Conservation (phyloP, 352 stramenopile species). For the Globisporangium viniferum region DNA sequence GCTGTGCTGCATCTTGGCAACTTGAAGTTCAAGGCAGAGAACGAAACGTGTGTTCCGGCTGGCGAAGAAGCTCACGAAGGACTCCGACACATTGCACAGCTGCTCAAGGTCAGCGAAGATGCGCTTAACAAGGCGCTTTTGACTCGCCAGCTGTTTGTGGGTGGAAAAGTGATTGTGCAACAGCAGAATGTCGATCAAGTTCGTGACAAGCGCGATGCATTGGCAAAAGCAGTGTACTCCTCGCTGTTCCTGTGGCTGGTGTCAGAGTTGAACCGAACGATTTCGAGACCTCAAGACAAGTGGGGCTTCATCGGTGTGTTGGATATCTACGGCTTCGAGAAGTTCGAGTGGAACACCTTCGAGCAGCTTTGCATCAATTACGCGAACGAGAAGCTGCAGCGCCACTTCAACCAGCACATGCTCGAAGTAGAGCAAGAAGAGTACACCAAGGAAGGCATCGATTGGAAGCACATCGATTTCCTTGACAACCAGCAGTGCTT, state of each 20-base stretch:
- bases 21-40: constrained; percentile 80
- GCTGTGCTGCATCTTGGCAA: constrained; percentile 88
- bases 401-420: constrained; percentile 94
- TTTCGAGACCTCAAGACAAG: constrained; percentile 75
- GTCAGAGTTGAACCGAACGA: constrained; percentile 87
- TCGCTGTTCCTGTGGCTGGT: constrained; percentile 91
- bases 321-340: constrained; percentile 98
- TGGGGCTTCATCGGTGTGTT: constrained; percentile 94
- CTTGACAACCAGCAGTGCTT: constrained; percentile 93
- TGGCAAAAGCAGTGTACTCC: constrained; percentile 93
- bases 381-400: constrained; percentile 94
- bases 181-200: constrained; percentile 87
- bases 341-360: constrained; percentile 95
- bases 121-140: constrained; percentile 71
- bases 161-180: constrained; percentile 88
- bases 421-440: constrained; percentile 96
- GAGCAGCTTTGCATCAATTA: constrained; percentile 98
- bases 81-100: constrained; percentile 61
- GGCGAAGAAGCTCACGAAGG: constrained; percentile 41
- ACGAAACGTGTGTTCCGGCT: constrained; percentile 68
- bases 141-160: constrained; percentile 83
- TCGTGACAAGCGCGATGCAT: constrained; percentile 82
- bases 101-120: constrained; percentile 78
- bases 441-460: constrained; percentile 96
- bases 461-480: constrained; percentile 92